Conservation (phyloP, 1,284 basidiomycete species). For the Grifola frondosa region DNA sequence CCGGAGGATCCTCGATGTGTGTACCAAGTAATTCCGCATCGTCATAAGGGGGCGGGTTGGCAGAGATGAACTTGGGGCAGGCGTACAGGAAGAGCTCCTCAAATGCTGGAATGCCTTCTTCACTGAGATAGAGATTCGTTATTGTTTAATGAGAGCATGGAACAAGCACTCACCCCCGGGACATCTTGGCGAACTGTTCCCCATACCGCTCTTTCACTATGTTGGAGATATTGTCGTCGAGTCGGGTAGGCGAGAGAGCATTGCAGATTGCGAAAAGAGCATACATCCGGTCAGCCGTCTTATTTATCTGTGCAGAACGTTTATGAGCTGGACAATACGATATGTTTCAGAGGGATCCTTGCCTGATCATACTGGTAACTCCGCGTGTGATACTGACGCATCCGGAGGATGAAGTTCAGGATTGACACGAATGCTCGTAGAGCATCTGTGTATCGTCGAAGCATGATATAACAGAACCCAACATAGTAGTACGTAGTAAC, state of each 20-base stretch:
- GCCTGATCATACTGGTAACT: conserved; percentile 97
- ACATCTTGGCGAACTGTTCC: conserved; percentile 88
- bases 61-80: conserved; percentile 95
- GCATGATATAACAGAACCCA: conserved; percentile 95
- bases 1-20: conserved; percentile 46
- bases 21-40: conserved; percentile 66
- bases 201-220: conserved; percentile 92
- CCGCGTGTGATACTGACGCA: conserved; percentile 93
- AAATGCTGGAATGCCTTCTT: conserved; percentile 81
- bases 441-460: conserved; percentile 92
- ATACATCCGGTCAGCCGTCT: conserved; percentile 97
- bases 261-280: conserved; percentile 93
- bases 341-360: conserved; percentile 15
- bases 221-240: conserved; percentile 94
- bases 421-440: conserved; percentile 92
- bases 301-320: conserved; percentile 74
- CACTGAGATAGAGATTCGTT: conserved; percentile 32
- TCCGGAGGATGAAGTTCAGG: conserved; percentile 90
- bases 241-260: conserved; percentile 83
- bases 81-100: conserved; percentile 95
- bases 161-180: conserved; percentile 60
- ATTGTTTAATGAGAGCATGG: not conserved
- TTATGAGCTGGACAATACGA: not conserved
- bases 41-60: conserved; percentile 92
- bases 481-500: conserved; percentile 95